These are phyloP conservation scores for Luvunga scandens DNA, from an alignment of 345 rosid species.

Conservation along the genomic window DNA sequence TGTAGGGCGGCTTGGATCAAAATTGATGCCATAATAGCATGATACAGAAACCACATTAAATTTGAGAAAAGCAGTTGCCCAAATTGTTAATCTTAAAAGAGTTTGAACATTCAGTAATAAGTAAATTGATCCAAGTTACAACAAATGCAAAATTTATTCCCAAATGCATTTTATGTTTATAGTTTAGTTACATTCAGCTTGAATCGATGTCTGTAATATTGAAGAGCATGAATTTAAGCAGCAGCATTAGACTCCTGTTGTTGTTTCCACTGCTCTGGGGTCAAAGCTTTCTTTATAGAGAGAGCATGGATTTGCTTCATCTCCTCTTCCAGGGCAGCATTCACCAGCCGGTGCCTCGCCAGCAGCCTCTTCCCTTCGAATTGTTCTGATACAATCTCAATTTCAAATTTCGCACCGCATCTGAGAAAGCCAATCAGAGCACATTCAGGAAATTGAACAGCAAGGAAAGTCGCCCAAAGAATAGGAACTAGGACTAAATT, in stretches of 20 bases:
- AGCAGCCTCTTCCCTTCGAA: constrained; percentile 87
- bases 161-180: neutral
- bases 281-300: constrained; percentile 70
- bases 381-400: constrained; percentile 69
- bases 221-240: constrained; percentile 23
- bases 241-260: constrained; percentile 44
- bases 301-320: constrained; percentile 91
- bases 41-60: neutral
- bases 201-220: neutral
- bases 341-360: constrained; percentile 81
- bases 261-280: constrained; percentile 73
- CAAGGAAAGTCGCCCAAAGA: neutral
- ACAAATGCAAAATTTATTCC: neutral
- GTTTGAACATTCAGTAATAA: neutral
- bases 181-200: neutral
- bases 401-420: constrained; percentile 76
- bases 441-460: neutral
- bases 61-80: neutral
- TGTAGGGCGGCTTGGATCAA: neutral
- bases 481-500: neutral
- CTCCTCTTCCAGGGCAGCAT: constrained; percentile 74
- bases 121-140: neutral
- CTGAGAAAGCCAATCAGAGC: constrained; percentile 30
- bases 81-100: neutral
- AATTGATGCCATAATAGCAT: neutral